A percentile compares a stretch with the other conserved stretches of the same genome.
Conservation (phyloP, 1,284 basidiomycete genomes). For the Rhodotorula sp. region DNA sequence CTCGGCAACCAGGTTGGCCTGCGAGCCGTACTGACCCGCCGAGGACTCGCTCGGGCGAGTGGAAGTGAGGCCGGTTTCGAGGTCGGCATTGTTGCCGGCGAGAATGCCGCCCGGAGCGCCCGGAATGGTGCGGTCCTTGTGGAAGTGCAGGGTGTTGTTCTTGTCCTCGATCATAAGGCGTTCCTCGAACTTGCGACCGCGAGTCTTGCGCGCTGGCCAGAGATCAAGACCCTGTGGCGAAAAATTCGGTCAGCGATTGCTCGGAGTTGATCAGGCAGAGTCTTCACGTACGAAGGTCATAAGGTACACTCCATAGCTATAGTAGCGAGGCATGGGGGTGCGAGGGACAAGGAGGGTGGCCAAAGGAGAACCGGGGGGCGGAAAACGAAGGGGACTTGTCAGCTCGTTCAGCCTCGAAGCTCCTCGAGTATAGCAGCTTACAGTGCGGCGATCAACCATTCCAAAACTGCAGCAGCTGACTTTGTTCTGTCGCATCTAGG, state of each 20-base stretch:
- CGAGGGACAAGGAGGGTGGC: no score
- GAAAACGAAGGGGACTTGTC: no score
- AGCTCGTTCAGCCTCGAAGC: no score
- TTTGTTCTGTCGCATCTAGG: slow-evolving; percentile 51
- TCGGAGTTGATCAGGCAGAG: not conserved
- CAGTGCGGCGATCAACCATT: slow-evolving; percentile 46
- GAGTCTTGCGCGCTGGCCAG: slow-evolving; percentile 49
- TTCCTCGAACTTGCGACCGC: slow-evolving; percentile 24
- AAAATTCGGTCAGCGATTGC: not conserved
- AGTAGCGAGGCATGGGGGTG: slow-evolving; percentile 21
- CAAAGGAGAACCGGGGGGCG: no score
- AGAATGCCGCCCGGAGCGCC: slow-evolving; percentile 22
- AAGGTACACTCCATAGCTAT: slow-evolving; percentile 50
- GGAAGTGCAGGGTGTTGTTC: slow-evolving; percentile 34
- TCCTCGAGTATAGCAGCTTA: no score
- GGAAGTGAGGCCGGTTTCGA: slow-evolving; percentile 1
- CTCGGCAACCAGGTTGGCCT: not conserved
- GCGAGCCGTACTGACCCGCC: slow-evolving; percentile 13
- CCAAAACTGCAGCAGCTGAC: slow-evolving; percentile 52
- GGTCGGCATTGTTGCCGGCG: not conserved
- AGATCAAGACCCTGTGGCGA: slow-evolving; percentile 44
- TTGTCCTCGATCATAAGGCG: slow-evolving; percentile 31
- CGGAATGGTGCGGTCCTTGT: slow-evolving; percentile 26
- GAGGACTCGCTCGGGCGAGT: slow-evolving; percentile 6
- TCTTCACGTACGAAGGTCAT: not conserved